phyloP scores from a whole-genome alignment of 2,329 filamentous ascomycete genomes.

The Cladosporium sphaerospermum region DNA sequence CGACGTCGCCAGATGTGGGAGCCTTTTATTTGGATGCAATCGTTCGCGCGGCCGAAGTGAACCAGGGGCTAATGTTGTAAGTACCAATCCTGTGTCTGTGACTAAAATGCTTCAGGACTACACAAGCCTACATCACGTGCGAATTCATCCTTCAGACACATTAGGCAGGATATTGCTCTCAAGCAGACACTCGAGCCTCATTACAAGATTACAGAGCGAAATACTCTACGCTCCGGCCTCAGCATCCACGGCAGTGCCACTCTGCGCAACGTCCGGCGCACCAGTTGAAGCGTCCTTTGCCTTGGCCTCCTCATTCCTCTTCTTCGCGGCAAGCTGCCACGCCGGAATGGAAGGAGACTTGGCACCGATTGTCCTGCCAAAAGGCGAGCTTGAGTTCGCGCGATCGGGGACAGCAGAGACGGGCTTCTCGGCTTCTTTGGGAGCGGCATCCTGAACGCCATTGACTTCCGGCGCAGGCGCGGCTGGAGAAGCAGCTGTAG shows the following conservation, averaged over 20 bases:
- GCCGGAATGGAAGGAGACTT: constrained; percentile 43
- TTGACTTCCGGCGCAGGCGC: neutral
- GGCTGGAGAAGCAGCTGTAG: neutral
- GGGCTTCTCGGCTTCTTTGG: constrained; percentile 17
- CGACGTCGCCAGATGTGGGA: no score
- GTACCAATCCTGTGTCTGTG: no score
- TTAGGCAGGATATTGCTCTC: no score
- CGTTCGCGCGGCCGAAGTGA: no score
- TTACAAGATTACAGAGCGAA: neutral
- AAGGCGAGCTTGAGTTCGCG: constrained; percentile 18
- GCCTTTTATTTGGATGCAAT: no score
- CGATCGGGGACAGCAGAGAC: constrained; percentile 17
- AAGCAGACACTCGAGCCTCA: neutral
- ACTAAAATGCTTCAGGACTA: no score
- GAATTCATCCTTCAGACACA: no score
- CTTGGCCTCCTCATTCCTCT: constrained; percentile 41
- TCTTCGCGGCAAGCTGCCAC: constrained; percentile 48
- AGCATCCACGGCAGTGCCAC: constrained; percentile 18
- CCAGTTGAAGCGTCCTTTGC: constrained; percentile 29
- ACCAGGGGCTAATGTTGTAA: no score
- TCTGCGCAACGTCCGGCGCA: constrained; percentile 17
- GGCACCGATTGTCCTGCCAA: constrained; percentile 19
- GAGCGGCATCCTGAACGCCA: neutral
- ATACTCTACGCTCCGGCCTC: constrained; percentile 8
- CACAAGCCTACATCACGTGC: no score